Evolutionary conservation across 495 filamentous ascomycete species (phyloP).

Genomic region (Neurospora tetrasperma): DNA sequence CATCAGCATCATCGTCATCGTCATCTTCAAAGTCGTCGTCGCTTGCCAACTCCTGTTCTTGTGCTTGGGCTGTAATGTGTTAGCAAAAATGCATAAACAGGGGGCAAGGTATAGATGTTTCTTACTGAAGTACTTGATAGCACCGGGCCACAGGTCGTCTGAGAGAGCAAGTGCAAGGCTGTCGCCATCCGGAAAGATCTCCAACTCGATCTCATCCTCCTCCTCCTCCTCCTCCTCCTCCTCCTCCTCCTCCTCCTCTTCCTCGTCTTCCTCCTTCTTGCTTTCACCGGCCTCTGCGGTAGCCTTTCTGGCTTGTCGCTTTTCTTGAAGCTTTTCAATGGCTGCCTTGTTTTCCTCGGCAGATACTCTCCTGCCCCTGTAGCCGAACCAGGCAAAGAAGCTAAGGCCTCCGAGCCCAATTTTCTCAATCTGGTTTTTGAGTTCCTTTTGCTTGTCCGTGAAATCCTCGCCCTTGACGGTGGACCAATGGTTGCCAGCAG

Average conservation of each 20-base stretch:
- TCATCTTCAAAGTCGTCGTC: slow-evolving; percentile 51
- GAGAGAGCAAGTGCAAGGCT: slow-evolving; percentile 67
- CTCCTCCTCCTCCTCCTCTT: slow-evolving; percentile 43
- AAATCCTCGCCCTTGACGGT: slow-evolving; percentile 31
- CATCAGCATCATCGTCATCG: slow-evolving; percentile 31
- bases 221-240: slow-evolving; percentile 44
- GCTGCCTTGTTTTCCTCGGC: slow-evolving; percentile 59
- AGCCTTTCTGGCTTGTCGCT: slow-evolving; percentile 42
- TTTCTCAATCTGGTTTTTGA: slow-evolving; percentile 45
- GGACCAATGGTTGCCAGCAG: slow-evolving; percentile 21
- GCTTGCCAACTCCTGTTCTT: slow-evolving; percentile 47
- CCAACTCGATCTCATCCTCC: slow-evolving; percentile 45
- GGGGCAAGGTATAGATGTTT: slow-evolving; percentile 9
- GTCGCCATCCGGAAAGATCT: slow-evolving; percentile 75
- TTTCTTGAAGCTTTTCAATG: slow-evolving; percentile 46
- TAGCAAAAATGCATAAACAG: neutral
- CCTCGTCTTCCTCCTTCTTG: slow-evolving; percentile 43
- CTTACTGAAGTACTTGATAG: slow-evolving; percentile 85
- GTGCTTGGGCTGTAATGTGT: slow-evolving; percentile 43
- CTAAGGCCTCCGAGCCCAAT: slow-evolving; percentile 49
- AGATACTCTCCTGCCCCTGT: slow-evolving; percentile 51
- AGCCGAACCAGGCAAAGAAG: slow-evolving; percentile 88
- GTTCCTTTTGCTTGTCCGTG: slow-evolving; percentile 39
- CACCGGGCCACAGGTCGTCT: slow-evolving; percentile 80
- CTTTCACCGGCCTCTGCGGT: slow-evolving; percentile 43